A percentile compares a stretch with the other conserved stretches of the same genome.
Evolutionary conservation across 176 grass and related monocot species (phyloP).

Genomic region (Avena sativa): DNA sequence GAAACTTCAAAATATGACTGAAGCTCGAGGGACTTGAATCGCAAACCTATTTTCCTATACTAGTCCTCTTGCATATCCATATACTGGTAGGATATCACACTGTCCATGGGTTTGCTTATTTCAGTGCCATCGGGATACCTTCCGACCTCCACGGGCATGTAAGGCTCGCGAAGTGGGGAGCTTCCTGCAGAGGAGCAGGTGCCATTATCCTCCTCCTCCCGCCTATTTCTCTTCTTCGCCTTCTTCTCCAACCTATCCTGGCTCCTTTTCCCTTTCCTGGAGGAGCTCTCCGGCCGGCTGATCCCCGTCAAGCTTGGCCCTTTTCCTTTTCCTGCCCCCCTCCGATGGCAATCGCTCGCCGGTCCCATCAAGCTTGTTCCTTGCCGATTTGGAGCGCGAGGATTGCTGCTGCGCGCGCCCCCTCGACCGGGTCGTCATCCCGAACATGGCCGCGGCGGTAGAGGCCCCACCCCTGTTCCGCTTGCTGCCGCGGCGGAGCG

Average conservation of each 20-base stretch:
- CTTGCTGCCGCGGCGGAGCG: background rate
- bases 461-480: background rate
- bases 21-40: background rate
- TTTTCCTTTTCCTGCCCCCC: background rate
- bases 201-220: background rate
- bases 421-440: constrained; percentile 16
- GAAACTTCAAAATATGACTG: background rate
- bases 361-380: background rate
- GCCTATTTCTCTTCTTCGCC: background rate
- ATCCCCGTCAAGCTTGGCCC: constrained; percentile 6
- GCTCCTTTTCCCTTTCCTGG: background rate
- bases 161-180: background rate
- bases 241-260: background rate
- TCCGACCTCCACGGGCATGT: background rate
- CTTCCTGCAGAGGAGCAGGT: background rate
- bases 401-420: background rate
- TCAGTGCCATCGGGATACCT: background rate
- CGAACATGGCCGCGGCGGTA: background rate
- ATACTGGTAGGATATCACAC: background rate
- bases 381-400: background rate
- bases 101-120: background rate
- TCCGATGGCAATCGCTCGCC: background rate
- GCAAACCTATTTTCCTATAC: background rate
- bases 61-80: background rate
- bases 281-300: background rate